Evolutionary conservation across 2,329 filamentous ascomycete genomes (phyloP).

Genomic region (Pseudogymnoascus sp.): DNA sequence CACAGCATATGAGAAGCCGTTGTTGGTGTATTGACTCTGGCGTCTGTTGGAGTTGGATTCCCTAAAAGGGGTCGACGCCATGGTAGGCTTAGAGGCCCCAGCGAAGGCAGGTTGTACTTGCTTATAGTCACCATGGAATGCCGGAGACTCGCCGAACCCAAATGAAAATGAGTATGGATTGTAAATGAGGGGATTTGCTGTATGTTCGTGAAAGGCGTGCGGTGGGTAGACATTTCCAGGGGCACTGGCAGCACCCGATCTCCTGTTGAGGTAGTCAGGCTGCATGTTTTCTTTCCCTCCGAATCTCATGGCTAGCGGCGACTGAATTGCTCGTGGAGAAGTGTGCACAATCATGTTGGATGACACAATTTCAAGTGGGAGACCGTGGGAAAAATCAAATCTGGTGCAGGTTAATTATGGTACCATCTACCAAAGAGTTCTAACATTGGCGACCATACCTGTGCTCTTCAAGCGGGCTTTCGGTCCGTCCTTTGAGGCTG

Average conservation of each 20-base stretch:
- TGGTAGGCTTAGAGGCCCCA: slow-evolving; percentile 17
- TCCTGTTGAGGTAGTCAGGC: slow-evolving; percentile 17
- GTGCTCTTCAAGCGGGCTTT: slow-evolving; percentile 28
- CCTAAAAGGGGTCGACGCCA: neutral
- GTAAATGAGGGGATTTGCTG: slow-evolving; percentile 25
- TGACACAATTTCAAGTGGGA: slow-evolving; percentile 17
- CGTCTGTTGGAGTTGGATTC: neutral
- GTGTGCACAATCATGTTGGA: slow-evolving; percentile 13
- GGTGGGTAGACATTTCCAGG: slow-evolving; percentile 22
- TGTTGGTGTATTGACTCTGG: neutral
- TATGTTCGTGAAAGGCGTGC: slow-evolving; percentile 23
- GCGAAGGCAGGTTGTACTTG: slow-evolving; percentile 14
- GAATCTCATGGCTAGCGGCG: slow-evolving; percentile 16
- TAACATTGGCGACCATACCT: slow-evolving; percentile 16
- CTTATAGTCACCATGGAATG: slow-evolving; percentile 11
- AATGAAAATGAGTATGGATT: slow-evolving; percentile 20
- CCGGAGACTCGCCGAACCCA: slow-evolving; percentile 13
- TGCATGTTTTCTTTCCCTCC: slow-evolving; percentile 24
- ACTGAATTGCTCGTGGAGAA: slow-evolving; percentile 24
- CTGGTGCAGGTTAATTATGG: slow-evolving; percentile 11
- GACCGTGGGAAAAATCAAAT: slow-evolving; percentile 23
- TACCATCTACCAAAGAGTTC: neutral
- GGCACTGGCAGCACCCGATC: slow-evolving; percentile 12
- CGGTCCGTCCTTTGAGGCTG: slow-evolving; percentile 20
- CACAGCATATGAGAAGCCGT: neutral